Conservation (phyloP, 139 green algal genomes). For the Zygnema circumcarinatum region DNA sequence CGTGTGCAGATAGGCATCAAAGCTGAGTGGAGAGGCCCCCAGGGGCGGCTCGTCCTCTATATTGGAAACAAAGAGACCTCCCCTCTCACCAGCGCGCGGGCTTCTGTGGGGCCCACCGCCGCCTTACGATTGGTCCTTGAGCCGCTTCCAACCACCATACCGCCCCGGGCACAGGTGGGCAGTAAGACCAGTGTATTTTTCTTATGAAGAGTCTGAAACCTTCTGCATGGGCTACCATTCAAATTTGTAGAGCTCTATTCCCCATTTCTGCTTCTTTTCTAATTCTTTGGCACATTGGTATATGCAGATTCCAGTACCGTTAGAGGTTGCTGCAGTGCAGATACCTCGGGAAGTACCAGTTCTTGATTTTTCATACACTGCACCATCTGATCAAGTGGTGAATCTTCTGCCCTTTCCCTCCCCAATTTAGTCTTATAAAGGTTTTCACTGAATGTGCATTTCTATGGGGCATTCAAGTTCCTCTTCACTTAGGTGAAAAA, state of each 20-base stretch:
- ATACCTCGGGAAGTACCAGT: conserved; percentile 63
- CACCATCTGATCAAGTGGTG: neutral
- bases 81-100: conserved; percentile 60
- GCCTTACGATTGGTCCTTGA: conserved; percentile 67
- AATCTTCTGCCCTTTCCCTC: neutral
- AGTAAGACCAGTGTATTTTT: neutral
- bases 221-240: neutral
- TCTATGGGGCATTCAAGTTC: no score
- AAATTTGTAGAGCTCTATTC: conserved; percentile 30
- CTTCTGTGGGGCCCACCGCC: conserved; percentile 59
- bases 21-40: conserved; percentile 65
- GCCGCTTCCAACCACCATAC: conserved; percentile 62
- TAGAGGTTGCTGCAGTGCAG: conserved; percentile 66
- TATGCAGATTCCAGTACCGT: conserved; percentile 62
- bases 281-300: neutral
- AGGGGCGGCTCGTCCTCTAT: conserved; percentile 78
- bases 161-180: conserved; percentile 68
- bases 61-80: conserved; percentile 86
- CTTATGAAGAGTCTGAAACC: neutral
- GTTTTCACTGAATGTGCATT: no score
- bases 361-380: conserved; percentile 68
- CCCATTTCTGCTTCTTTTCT: neutral
- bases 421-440: neutral
- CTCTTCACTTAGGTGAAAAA: no score
- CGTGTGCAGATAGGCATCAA: conserved; percentile 87